Percentiles rank a stretch among this genome's conserved stretches.
These are phyloP conservation scores for Westerdykella ornata DNA, from an alignment of 2,329 filamentous ascomycete species.

Conservation along the genomic window DNA sequence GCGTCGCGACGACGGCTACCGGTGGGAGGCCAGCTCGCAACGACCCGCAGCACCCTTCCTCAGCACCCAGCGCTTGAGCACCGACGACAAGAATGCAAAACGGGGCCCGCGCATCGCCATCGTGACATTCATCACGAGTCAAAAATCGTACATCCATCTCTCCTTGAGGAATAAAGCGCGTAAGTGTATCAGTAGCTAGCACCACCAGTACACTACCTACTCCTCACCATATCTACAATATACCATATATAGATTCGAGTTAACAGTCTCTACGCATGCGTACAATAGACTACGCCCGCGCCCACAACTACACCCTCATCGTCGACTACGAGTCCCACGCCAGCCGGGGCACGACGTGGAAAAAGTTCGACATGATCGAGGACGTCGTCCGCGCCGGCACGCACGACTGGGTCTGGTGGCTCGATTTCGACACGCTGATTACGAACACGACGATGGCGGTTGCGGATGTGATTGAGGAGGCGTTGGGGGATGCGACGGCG, in stretches of 20 bases:
- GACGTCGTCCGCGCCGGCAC: conserved; percentile 28
- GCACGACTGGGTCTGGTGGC: conserved; percentile 41
- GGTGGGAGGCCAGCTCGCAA: too few species aligned
- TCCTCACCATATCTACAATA: conserved; percentile 1
- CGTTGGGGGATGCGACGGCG: conserved; percentile 23
- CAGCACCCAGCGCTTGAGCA: too few species aligned
- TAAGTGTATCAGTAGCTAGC: conserved; percentile 17
- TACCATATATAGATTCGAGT: conserved; percentile 3
- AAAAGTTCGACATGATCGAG: conserved; percentile 38
- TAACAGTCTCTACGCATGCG: not conserved
- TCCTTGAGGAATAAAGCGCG: conserved; percentile 36
- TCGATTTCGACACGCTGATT: conserved; percentile 40
- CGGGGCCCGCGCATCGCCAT: conserved; percentile 24
- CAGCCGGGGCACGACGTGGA: conserved; percentile 27
- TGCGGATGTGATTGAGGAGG: conserved; percentile 32
- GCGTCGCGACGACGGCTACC: too few species aligned
- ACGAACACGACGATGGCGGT: conserved; percentile 36
- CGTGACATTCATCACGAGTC: conserved; percentile 34
- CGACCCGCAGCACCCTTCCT: too few species aligned
- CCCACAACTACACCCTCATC: conserved; percentile 38
- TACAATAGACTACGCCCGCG: conserved; percentile 36
- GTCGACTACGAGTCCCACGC: conserved; percentile 36
- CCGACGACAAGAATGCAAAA: too few species aligned
- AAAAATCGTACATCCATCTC: conserved; percentile 33
- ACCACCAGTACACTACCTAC: not conserved